Percentiles rank a stretch among this genome's conserved stretches.
Evolutionary conservation across 768 basidiomycete species (phyloP).

Genomic region (Baorangia bicolor): DNA sequence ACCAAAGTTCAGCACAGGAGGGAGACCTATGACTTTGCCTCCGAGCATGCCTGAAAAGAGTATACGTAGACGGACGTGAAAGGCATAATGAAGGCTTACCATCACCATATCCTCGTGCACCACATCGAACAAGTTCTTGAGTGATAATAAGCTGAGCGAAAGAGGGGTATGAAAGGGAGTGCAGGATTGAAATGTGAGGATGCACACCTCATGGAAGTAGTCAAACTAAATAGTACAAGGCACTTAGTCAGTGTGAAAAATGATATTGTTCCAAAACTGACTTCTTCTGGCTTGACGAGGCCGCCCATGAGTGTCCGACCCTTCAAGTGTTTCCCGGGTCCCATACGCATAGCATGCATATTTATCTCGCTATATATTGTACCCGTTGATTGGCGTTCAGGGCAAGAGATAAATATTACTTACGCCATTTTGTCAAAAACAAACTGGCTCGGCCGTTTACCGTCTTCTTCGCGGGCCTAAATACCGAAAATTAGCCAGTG

Average conservation of each 20-base stretch:
- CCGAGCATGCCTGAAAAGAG: constrained; percentile 39
- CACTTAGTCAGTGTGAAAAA: constrained; percentile 1
- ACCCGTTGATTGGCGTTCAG: not conserved
- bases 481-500: constrained; percentile 11
- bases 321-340: constrained; percentile 84
- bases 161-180: not conserved
- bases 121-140: constrained; percentile 58
- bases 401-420: constrained; percentile 9
- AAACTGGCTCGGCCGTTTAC: constrained; percentile 78
- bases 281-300: constrained; percentile 73
- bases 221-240: constrained; percentile 45
- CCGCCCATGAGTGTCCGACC: constrained; percentile 75
- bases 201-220: constrained; percentile 68
- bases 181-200: constrained; percentile 21
- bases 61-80: not conserved
- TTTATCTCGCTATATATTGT: constrained; percentile 50
- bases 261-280: constrained; percentile 24
- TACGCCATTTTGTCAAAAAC: constrained; percentile 85
- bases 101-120: constrained; percentile 65
- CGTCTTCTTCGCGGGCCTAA: constrained; percentile 76
- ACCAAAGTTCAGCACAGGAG: constrained; percentile 70
- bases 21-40: constrained; percentile 68
- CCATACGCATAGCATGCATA: constrained; percentile 88
- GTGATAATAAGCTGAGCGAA: constrained; percentile 52
- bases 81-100: constrained; percentile 33